Evolutionary conservation across 768 basidiomycete genomes (phyloP).

Genomic region (Boletales sp.): DNA sequence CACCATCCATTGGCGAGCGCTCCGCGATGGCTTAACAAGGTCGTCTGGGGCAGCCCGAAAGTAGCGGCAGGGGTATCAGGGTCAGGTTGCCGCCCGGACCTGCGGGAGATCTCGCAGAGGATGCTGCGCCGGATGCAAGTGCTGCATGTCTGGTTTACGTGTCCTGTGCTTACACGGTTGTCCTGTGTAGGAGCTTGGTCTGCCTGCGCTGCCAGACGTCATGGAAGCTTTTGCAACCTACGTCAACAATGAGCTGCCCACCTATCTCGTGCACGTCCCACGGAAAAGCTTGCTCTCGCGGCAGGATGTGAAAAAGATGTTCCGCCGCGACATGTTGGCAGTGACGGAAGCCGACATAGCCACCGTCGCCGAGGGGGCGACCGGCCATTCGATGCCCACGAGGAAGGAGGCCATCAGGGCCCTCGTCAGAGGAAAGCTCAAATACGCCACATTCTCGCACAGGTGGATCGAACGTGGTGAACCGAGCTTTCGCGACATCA

Average conservation of each 20-base stretch:
- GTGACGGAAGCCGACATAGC: conserved; percentile 25
- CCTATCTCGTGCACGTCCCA: conserved; percentile 26
- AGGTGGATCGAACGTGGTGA: conserved; percentile 30
- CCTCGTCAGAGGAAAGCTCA: conserved; percentile 20
- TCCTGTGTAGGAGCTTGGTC: conserved; percentile 11
- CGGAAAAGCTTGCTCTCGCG: conserved; percentile 26
- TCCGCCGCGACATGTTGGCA: conserved; percentile 23
- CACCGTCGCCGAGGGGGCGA: conserved; percentile 13
- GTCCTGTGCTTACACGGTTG: too few relatives aligned
- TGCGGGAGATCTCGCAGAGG: background rate
- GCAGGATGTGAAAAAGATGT: conserved; percentile 29
- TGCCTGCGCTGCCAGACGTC: conserved; percentile 20
- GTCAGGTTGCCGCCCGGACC: conserved; percentile 19
- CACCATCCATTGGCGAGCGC: background rate
- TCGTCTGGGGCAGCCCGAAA: conserved; percentile 15
- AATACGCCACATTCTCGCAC: conserved; percentile 29
- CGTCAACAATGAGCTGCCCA: conserved; percentile 29
- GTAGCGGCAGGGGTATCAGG: conserved; percentile 20
- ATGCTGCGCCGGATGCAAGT: conserved; percentile 9
- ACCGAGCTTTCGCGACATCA: conserved; percentile 26
- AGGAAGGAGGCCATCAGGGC: conserved; percentile 25
- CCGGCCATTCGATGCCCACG: conserved; percentile 23
- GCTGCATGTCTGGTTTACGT: background rate
- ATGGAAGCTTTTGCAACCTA: conserved; percentile 18
- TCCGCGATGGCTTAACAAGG: background rate